Percentiles rank a stretch among this genome's conserved stretches.
Conservation (phyloP, 2,329 filamentous ascomycete species). For the Rachicladosporium sp. region DNA sequence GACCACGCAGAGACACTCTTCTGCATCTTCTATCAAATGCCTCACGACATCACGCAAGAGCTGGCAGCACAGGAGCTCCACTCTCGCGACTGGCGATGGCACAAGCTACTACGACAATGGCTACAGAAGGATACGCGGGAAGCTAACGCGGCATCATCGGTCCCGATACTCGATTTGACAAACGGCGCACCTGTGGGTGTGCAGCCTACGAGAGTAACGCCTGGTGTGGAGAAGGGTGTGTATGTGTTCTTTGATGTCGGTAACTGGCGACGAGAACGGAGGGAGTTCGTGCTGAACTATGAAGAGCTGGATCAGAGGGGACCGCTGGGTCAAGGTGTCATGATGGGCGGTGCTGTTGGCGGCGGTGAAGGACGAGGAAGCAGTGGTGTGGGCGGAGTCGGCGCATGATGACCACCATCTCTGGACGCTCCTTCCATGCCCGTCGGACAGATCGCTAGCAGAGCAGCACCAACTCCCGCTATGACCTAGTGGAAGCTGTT, state of each 20-base stretch:
- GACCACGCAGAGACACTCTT: slow-evolving; percentile 51
- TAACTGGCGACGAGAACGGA: slow-evolving; percentile 40
- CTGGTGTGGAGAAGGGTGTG: slow-evolving; percentile 38
- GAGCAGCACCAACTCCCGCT: no score
- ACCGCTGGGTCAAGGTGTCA: not conserved
- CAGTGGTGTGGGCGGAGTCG: no score
- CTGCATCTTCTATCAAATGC: slow-evolving; percentile 58
- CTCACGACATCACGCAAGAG: slow-evolving; percentile 53
- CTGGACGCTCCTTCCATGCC: no score
- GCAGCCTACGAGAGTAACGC: slow-evolving; percentile 31
- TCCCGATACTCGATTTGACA: slow-evolving; percentile 17
- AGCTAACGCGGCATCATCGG: slow-evolving; percentile 15
- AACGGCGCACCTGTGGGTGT: slow-evolving; percentile 15
- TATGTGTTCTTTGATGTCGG: slow-evolving; percentile 44
- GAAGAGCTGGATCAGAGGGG: slow-evolving; percentile 33
- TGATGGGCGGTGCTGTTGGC: slow-evolving; percentile 4
- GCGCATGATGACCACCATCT: no score
- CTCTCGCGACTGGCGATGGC: slow-evolving; percentile 42
- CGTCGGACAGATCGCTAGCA: no score
- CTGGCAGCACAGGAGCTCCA: slow-evolving; percentile 50
- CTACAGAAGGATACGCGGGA: slow-evolving; percentile 41
- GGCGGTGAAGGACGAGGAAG: no score
- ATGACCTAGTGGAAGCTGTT: no score
- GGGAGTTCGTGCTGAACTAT: slow-evolving; percentile 41
- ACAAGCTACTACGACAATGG: slow-evolving; percentile 42